phyloP scores from a whole-genome alignment of 1,284 basidiomycete genomes.

The Puccinia hordei region DNA sequence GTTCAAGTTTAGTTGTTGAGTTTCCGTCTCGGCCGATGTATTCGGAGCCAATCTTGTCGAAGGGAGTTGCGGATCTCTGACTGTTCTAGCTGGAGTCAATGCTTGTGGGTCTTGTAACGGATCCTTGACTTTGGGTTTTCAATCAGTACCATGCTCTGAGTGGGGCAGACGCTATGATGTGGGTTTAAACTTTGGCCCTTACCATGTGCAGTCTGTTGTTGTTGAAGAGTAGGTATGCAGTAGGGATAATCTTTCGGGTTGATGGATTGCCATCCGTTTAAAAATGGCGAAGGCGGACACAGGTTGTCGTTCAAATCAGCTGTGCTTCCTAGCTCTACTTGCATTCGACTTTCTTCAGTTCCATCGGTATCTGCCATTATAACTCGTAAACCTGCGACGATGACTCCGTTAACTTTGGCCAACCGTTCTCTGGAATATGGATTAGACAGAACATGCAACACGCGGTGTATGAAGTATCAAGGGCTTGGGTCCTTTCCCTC shows the following conservation, averaged over 20 bases:
- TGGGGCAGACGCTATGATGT: background rate
- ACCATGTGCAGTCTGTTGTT: background rate
- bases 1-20: background rate
- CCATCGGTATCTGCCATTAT: background rate
- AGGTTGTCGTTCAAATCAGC: background rate
- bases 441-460: no score
- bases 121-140: background rate
- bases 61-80: background rate
- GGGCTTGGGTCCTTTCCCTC: no score
- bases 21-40: background rate
- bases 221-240: background rate
- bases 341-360: background rate
- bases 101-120: background rate
- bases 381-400: background rate
- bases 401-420: background rate
- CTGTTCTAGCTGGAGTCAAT: background rate
- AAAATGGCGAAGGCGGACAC: conserved; percentile 9
- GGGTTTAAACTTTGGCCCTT: background rate
- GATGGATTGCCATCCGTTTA: conserved; percentile 13
- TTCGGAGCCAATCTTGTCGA: background rate
- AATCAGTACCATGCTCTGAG: background rate
- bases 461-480: no score
- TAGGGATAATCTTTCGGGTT: conserved; percentile 5
- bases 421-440: no score
- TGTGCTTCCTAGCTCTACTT: background rate